Percentiles rank a stretch among this genome's conserved stretches.
These are phyloP conservation scores for Aspergillus uvarum DNA, from an alignment of 2,329 filamentous ascomycete species.

Conservation along the genomic window DNA sequence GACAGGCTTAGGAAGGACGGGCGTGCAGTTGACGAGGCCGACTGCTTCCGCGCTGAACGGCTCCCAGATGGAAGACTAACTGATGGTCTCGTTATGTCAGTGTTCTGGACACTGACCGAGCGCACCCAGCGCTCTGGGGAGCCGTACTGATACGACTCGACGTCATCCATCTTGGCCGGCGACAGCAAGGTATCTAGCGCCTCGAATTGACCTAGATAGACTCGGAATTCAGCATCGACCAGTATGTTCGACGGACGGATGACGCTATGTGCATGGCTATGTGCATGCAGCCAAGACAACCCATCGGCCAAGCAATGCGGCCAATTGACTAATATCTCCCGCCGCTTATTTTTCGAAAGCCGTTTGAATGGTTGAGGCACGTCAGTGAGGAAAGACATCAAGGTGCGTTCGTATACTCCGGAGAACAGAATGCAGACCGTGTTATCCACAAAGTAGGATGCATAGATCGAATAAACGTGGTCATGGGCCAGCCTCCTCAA, in stretches of 20 bases:
- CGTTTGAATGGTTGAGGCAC: conserved; percentile 43
- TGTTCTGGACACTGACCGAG: conserved; percentile 38
- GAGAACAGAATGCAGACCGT: conserved; percentile 46
- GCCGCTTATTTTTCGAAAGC: conserved; percentile 43
- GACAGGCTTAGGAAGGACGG: conserved; percentile 22
- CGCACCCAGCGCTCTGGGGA: conserved; percentile 56
- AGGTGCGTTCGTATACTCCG: conserved; percentile 41
- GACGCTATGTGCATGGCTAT: conserved; percentile 55
- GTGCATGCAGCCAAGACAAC: conserved; percentile 57
- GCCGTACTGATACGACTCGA: conserved; percentile 60
- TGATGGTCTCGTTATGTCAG: background rate
- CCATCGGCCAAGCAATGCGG: conserved; percentile 55
- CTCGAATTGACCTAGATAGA: conserved; percentile 60
- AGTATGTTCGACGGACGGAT: conserved; percentile 62
- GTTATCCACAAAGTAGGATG: conserved; percentile 45
- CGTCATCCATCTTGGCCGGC: conserved; percentile 53
- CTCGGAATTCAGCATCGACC: conserved; percentile 55
- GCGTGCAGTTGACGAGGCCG: conserved; percentile 25
- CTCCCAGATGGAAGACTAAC: conserved; percentile 1
- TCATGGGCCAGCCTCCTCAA: conserved; percentile 43
- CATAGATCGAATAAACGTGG: conserved; percentile 47
- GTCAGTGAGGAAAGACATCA: conserved; percentile 46
- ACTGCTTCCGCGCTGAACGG: conserved; percentile 26
- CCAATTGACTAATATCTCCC: conserved; percentile 46
- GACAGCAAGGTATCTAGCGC: conserved; percentile 55